Conservation (phyloP, 352 stramenopile genomes). For the Peronosclerospora sorghi region DNA sequence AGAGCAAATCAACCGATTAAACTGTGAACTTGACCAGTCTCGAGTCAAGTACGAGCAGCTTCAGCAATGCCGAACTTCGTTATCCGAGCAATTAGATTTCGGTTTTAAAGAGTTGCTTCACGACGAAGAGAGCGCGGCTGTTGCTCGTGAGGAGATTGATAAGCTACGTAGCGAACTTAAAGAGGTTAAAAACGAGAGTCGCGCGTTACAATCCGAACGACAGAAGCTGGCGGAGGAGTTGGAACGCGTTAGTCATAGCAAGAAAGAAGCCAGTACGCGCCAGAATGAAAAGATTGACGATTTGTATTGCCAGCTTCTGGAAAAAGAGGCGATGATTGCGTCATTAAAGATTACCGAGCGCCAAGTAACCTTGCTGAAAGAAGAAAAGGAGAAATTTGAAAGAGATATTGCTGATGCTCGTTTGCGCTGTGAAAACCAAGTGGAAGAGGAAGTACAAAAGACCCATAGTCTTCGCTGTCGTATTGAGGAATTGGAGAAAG, state of each 20-base stretch:
- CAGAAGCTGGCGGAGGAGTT: conserved; percentile 24
- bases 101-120: conserved; percentile 62
- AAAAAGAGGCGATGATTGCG: conserved; percentile 31
- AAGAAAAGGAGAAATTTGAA: conserved; percentile 33
- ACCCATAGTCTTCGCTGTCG: conserved; percentile 24
- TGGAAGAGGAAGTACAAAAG: conserved; percentile 31
- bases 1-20: conserved; percentile 24
- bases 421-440: conserved; percentile 23
- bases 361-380: conserved; percentile 22
- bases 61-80: conserved; percentile 29
- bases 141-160: conserved; percentile 30
- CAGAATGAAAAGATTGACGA: conserved; percentile 48
- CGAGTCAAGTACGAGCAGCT: conserved; percentile 47
- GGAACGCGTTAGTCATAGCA: conserved; percentile 16
- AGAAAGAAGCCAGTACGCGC: conserved; percentile 11
- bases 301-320: conserved; percentile 35
- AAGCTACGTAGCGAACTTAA: conserved; percentile 34
- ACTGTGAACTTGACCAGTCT: conserved; percentile 31
- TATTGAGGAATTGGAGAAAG: conserved; percentile 25
- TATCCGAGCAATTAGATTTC: conserved; percentile 50
- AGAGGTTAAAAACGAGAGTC: conserved; percentile 27
- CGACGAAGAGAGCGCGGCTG: conserved; percentile 45
- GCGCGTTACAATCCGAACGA: conserved; percentile 18
- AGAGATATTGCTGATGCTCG: conserved; percentile 29
- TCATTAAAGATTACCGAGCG: conserved; percentile 27